These are phyloP conservation scores for Yarrowia sp. DNA, from an alignment of 805 yeast species.

Conservation along the genomic window DNA sequence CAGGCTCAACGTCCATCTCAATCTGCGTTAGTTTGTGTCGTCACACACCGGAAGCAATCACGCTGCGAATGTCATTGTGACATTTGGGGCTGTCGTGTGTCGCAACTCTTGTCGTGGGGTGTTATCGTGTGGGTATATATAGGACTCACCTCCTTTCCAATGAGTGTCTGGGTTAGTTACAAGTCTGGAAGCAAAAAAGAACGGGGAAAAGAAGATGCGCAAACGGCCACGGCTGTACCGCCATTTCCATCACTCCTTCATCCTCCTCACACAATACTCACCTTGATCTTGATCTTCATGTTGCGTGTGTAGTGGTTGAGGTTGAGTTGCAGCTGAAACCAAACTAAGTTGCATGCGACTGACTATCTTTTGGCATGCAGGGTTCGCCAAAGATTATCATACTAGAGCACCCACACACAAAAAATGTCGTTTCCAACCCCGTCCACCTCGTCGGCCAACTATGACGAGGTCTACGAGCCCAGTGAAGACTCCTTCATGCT, in stretches of 20 bases:
- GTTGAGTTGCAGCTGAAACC: slow-evolving; percentile 4
- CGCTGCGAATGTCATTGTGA: not conserved
- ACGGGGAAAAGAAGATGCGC: not conserved
- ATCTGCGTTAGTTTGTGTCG: slow-evolving; percentile 41
- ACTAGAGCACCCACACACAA: not conserved
- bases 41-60: not conserved
- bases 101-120: too few relatives aligned
- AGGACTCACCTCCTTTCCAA: slow-evolving; percentile 66
- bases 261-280: too few relatives aligned
- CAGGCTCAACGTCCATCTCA: slow-evolving; percentile 67
- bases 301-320: slow-evolving; percentile 23
- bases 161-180: slow-evolving; percentile 52
- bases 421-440: slow-evolving; percentile 51
- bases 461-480: slow-evolving; percentile 85
- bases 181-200: not conserved
- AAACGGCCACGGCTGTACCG: too few relatives aligned
- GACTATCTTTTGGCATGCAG: not conserved
- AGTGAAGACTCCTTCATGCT: slow-evolving; percentile 87
- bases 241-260: too few relatives aligned
- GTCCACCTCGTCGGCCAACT: slow-evolving; percentile 50
- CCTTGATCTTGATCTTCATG: slow-evolving; percentile 68
- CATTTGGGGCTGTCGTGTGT: not conserved
- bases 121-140: too few relatives aligned
- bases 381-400: not conserved
- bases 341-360: slow-evolving; percentile 4